Percentiles rank a stretch among this genome's conserved stretches.
Conservation (phyloP, 164 flowering plant genomes). For the Malania oleifera region DNA sequence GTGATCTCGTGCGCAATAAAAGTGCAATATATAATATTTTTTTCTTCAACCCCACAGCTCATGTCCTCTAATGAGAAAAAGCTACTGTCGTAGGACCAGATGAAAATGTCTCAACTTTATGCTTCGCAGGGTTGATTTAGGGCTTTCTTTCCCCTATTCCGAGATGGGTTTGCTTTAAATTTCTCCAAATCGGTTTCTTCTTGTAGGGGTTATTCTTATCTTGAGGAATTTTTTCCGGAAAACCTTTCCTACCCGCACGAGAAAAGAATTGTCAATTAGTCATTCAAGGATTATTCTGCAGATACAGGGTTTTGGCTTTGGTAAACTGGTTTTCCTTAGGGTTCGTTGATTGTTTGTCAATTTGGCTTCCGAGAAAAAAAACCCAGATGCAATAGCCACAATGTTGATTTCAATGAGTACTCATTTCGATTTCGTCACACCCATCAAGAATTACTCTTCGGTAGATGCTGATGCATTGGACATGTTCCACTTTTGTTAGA, state of each 20-base stretch:
- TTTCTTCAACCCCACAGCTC: slow-evolving; percentile 2
- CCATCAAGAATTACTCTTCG: neutral
- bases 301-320: neutral
- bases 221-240: slow-evolving; percentile 2
- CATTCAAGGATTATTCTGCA: too few species aligned
- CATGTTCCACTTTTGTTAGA: slow-evolving; percentile 9
- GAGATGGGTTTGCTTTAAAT: slow-evolving; percentile 1
- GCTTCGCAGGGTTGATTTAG: slow-evolving; percentile 10
- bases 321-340: slow-evolving; percentile 7
- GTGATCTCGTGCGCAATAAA: slow-evolving; percentile 13
- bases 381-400: slow-evolving; percentile 1
- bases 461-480: neutral
- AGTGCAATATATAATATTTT: neutral
- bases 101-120: slow-evolving; percentile 8
- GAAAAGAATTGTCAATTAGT: neutral
- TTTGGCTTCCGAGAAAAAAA: slow-evolving; percentile 7
- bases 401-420: slow-evolving; percentile 15
- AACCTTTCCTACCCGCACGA: neutral
- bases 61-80: slow-evolving; percentile 1
- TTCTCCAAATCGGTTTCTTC: slow-evolving; percentile 5
- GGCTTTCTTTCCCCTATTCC: slow-evolving; percentile 5
- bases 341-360: slow-evolving; percentile 9
- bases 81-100: neutral
- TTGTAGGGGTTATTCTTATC: slow-evolving; percentile 7
- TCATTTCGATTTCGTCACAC: slow-evolving; percentile 16